Base-by-base conservation (phyloP, 1,284 basidiomycete genomes). In the Golubevia sp. region DNA sequence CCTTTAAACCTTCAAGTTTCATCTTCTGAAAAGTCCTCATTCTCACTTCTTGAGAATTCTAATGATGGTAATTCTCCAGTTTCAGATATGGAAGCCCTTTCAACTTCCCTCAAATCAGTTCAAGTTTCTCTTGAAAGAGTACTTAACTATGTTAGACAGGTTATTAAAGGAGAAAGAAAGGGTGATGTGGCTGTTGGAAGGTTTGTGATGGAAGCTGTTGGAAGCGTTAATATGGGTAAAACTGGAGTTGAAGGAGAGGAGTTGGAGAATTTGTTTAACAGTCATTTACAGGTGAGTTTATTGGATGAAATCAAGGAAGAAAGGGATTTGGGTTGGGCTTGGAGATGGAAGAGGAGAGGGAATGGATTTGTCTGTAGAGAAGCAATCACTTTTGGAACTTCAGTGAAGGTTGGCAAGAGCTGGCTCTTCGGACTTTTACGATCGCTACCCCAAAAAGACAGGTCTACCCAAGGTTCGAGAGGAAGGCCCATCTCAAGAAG, bases 131-230 rank as follows among this genome's bases (percentile, higher is more conserved):
- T 83, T 23, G 69, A 74, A 54, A 73, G 77, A 21, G 80, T 83
- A 8, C 69, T 83, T 44, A 64, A 61, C 34, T 81, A 83, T 57
- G 79, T 83, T 20, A 75, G 79, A 51, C 71, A 73, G 56, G 79
- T 83, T 25, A 66, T 83, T 30, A 64, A 73, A 3, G 79, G 76
- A n/a, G 73, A 83, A 65, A 68, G 69, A 57, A 63, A 76, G 56
- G 80, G 80, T 56, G 79, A 81, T 67, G 72, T 76, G 61, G 78
- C 74, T 8, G 78, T 83, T 2, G 80, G 80, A 11, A 70, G 77
- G 23, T 83, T 73, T 70, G 64, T 83, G 48, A 73, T 77, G 63
- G 80, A 83, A 59, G 77, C 80, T 30, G 53, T 54, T 54, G 54
- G 55, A 13, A 48, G 57, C 20, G 48, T 48, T 59, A 50, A 34